phyloP scores from a whole-genome alignment of 805 yeast species.

The Grigorovia yakushimaensis region DNA sequence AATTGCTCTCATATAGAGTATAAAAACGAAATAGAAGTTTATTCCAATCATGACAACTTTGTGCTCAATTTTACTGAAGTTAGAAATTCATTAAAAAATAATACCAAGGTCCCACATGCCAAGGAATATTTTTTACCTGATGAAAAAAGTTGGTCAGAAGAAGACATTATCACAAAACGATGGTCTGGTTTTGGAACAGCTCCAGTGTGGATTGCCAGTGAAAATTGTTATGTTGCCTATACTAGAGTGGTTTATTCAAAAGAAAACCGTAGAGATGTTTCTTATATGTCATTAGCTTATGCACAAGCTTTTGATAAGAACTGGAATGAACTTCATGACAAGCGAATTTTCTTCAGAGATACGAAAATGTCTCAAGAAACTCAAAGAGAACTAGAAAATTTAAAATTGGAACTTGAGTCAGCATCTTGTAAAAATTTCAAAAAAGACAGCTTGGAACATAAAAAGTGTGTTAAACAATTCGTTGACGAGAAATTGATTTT shows the following conservation, averaged over 20 bases:
- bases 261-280: slow-evolving; percentile 15
- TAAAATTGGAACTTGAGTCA: slow-evolving; percentile 13
- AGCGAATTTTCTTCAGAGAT: slow-evolving; percentile 3
- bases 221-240: slow-evolving; percentile 39
- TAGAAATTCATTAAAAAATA: slow-evolving; percentile 5
- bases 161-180: slow-evolving; percentile 7
- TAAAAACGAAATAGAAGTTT: slow-evolving; percentile 5
- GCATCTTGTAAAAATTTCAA: slow-evolving; percentile 20
- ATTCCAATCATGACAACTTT: slow-evolving; percentile 3
- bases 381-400: slow-evolving; percentile 20
- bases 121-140: background rate
- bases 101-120: slow-evolving; percentile 1
- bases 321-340: slow-evolving; percentile 6
- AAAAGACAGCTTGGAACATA: background rate
- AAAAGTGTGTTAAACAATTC: slow-evolving; percentile 15
- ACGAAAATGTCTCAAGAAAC: slow-evolving; percentile 13
- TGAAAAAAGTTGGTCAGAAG: slow-evolving; percentile 7
- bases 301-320: slow-evolving; percentile 13
- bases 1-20: slow-evolving; percentile 10
- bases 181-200: slow-evolving; percentile 26
- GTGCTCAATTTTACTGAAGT: slow-evolving; percentile 6
- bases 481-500: slow-evolving; percentile 11
- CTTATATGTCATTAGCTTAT: slow-evolving; percentile 33
- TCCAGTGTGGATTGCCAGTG: slow-evolving; percentile 33
- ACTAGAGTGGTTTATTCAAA: slow-evolving; percentile 33